Evolutionary conservation across 257 asterid species (phyloP).

Genomic region (Nicotiana tomentosiformis): DNA sequence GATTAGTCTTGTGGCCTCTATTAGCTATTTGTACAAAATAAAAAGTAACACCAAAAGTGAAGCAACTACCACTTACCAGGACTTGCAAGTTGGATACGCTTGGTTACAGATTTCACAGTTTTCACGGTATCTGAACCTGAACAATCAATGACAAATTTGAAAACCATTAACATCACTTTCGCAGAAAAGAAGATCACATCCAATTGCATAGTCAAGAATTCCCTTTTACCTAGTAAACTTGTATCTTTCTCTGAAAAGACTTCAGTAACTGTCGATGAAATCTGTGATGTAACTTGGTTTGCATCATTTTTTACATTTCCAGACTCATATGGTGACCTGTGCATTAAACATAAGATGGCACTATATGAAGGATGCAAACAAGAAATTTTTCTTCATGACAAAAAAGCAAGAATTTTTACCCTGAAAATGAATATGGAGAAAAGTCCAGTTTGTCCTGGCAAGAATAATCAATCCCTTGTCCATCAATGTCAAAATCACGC

Average conservation of each 20-base stretch:
- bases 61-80: conserved; percentile 55
- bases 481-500: conserved; percentile 31
- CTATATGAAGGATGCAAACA: neutral
- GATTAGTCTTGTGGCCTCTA: neutral
- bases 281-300: conserved; percentile 37
- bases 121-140: conserved; percentile 58
- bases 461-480: conserved; percentile 24
- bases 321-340: conserved; percentile 52
- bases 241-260: conserved; percentile 35
- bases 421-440: conserved; percentile 31
- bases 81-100: conserved; percentile 57
- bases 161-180: conserved; percentile 3
- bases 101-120: conserved; percentile 67
- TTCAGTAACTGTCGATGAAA: conserved; percentile 46
- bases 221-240: conserved; percentile 40
- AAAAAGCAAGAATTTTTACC: conserved; percentile 15
- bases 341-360: neutral
- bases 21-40: neutral
- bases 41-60: neutral
- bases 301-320: conserved; percentile 28
- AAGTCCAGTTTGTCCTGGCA: conserved; percentile 20
- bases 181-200: neutral
- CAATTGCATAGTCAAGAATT: neutral
- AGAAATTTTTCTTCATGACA: neutral
- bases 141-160: conserved; percentile 7